Evolutionary conservation across 148 eudicot genomes (phyloP).

Genomic region (Chenopodium album): DNA sequence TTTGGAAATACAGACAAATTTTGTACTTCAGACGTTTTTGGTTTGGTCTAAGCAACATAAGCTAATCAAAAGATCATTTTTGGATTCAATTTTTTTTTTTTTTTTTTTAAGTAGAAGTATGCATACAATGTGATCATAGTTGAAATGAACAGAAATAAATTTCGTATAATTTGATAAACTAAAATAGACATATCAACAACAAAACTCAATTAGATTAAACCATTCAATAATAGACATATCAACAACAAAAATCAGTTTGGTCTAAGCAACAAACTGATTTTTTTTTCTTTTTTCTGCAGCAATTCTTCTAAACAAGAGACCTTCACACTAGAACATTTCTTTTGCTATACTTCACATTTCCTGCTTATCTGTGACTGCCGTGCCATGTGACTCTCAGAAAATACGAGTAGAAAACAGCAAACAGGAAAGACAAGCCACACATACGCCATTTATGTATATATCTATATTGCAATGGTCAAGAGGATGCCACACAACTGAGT

Average conservation of each 20-base stretch:
- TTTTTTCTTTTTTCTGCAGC: not conserved
- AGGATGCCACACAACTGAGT: not conserved
- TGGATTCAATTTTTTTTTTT: not conserved
- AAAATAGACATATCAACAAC: not conserved
- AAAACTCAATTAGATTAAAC: not conserved
- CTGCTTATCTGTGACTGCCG: not conserved
- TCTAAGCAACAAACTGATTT: not conserved
- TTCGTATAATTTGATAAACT: not conserved
- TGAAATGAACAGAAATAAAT: not conserved
- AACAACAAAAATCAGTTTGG: not conserved
- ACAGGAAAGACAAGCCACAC: not conserved
- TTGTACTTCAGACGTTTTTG: not conserved
- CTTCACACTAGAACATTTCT: not conserved
- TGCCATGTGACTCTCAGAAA: not conserved
- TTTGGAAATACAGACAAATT: not conserved
- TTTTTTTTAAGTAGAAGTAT: too few species aligned
- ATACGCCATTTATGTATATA: slow-evolving; percentile 1
- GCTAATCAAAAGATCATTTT: not conserved
- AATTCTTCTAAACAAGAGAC: not conserved
- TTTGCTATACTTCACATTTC: not conserved
- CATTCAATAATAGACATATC: not conserved
- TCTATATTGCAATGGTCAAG: slow-evolving; percentile 11
- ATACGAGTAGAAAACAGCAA: not conserved
- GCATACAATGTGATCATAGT: too few species aligned
- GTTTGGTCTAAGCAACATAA: not conserved